Conservation (phyloP, 345 rosid genomes). For the Citrus australasica region DNA sequence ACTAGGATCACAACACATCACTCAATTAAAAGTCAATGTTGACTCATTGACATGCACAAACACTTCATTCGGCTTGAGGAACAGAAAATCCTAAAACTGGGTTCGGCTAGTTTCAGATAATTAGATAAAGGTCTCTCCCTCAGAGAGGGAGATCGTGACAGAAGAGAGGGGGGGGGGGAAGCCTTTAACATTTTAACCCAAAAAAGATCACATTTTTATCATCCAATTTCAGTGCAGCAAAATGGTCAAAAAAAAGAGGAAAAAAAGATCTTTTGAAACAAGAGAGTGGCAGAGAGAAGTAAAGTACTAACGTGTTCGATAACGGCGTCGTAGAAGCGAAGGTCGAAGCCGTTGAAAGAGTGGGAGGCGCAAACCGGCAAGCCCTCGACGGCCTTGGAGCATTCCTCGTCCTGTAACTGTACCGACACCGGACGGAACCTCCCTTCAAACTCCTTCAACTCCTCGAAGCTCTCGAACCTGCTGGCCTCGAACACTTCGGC, state of each 20-base stretch:
- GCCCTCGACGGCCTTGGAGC: constrained; percentile 22
- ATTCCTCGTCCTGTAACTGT: constrained; percentile 48
- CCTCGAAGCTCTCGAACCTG: constrained; percentile 8
- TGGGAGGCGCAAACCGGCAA: constrained; percentile 35
- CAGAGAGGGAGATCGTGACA: no score
- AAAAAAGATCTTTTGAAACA: not conserved
- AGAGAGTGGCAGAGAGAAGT: not conserved
- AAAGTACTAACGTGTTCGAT: constrained; percentile 29
- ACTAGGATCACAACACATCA: not conserved
- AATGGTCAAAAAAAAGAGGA: no score
- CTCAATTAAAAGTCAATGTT: not conserved
- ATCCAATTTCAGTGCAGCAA: not conserved
- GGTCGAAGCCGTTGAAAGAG: constrained; percentile 14
- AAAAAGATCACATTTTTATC: not conserved
- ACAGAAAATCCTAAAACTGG: no score
- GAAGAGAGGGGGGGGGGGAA: rapidly evolving
- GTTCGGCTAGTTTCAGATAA: no score
- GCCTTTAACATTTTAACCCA: not conserved
- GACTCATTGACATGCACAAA: no score
- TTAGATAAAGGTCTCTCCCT: no score
- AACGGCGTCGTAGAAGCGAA: constrained; percentile 44
- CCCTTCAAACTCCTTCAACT: constrained; percentile 18
- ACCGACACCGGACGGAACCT: constrained; percentile 37
- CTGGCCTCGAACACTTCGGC: constrained; percentile 21
- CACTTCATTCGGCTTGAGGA: no score